Conservation (phyloP, 495 filamentous ascomycete genomes). For the Aspergillus diversus region DNA sequence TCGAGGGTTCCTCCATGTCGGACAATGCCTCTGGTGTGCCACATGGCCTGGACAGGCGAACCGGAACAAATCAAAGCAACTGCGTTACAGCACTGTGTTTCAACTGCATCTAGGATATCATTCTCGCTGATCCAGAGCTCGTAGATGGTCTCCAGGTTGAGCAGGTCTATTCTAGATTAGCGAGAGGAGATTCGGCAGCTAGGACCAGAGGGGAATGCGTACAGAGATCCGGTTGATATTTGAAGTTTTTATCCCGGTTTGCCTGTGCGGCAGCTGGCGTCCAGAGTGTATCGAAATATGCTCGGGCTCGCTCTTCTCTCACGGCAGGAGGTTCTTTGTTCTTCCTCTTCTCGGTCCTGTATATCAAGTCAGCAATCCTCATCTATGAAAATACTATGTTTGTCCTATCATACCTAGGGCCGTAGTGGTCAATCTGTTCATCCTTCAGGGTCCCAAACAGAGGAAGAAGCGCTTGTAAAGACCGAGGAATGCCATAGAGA, state of each 20-base stretch:
- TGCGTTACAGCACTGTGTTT: not conserved
- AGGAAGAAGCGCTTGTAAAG: not conserved
- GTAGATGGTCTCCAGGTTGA: not conserved
- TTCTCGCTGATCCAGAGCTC: not conserved
- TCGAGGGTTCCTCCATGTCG: not conserved
- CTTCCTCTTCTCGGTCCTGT: not conserved
- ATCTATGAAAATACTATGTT: not conserved
- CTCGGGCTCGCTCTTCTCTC: not conserved
- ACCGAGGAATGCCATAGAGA: not conserved
- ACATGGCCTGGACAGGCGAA: not conserved
- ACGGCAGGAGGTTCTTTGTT: not conserved
- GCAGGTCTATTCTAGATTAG: too few species aligned
- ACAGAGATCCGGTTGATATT: slow-evolving; percentile 5
- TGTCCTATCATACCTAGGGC: not conserved
- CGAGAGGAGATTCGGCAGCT: too few species aligned
- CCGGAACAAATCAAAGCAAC: not conserved
- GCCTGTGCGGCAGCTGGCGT: not conserved
- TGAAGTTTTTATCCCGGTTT: slow-evolving; percentile 5
- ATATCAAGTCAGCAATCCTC: not conserved
- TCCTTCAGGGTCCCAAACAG: not conserved
- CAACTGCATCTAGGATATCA: not conserved
- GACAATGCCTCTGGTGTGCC: not conserved
- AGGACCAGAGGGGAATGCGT: too few species aligned
- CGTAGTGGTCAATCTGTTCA: slow-evolving; percentile 7
- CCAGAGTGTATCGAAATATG: slow-evolving; percentile 3